Evolutionary conservation across 495 filamentous ascomycete genomes (phyloP).

Genomic region (Arthonia radiata): DNA sequence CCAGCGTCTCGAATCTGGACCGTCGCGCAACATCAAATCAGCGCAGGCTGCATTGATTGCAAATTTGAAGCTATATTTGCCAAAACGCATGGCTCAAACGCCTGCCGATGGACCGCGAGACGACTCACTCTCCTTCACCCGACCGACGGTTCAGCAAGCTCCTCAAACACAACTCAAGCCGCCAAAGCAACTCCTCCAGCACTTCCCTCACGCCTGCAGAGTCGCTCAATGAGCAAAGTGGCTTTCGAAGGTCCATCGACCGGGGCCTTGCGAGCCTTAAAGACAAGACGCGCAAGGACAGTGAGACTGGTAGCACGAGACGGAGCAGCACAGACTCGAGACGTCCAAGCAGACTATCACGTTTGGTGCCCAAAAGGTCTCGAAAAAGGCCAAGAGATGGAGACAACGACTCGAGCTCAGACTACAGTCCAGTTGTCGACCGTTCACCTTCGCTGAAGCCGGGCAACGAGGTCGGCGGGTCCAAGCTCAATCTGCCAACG

Average conservation of each 20-base stretch:
- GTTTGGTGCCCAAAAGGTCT: slow-evolving; percentile 22
- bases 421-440: too few species aligned
- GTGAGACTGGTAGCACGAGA: slow-evolving; percentile 7
- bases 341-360: slow-evolving; percentile 33
- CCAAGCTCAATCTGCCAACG: background rate
- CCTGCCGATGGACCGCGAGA: too few species aligned
- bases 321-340: slow-evolving; percentile 17
- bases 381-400: slow-evolving; percentile 10
- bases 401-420: background rate
- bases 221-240: slow-evolving; percentile 3
- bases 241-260: slow-evolving; percentile 10
- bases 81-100: too few species aligned
- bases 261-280: slow-evolving; percentile 11
- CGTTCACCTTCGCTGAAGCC: too few species aligned
- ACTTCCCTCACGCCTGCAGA: slow-evolving; percentile 9
- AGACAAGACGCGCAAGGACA: slow-evolving; percentile 5
- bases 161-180: too few species aligned
- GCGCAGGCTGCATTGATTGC: too few species aligned
- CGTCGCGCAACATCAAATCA: too few species aligned
- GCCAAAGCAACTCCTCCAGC: slow-evolving; percentile 9
- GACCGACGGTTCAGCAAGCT: too few species aligned
- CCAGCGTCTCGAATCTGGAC: too few species aligned
- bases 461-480: background rate
- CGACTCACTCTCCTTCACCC: too few species aligned
- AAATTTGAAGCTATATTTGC: too few species aligned